A percentile compares a stretch with the other conserved stretches of the same genome.
Conservation (phyloP, 2,329 filamentous ascomycete species). For the Arachnomyces sp. region DNA sequence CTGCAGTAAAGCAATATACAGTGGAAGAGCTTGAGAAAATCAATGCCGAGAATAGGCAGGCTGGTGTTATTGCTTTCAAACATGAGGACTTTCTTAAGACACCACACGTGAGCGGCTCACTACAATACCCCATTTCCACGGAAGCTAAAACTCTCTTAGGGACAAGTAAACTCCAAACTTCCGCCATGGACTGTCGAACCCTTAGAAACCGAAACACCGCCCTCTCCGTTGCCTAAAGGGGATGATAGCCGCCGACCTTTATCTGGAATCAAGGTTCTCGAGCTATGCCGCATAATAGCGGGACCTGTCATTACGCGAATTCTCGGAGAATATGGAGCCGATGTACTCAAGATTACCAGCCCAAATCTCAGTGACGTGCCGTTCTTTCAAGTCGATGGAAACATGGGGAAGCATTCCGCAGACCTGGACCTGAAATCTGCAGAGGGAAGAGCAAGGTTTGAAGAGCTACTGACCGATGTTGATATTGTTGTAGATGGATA, state of each 20-base stretch:
- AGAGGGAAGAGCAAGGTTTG: conserved; percentile 48
- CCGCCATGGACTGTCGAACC: conserved; percentile 42
- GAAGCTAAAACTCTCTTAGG: conserved; percentile 21
- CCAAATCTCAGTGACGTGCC: conserved; percentile 61
- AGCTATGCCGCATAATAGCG: conserved; percentile 67
- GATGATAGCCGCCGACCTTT: conserved; percentile 3
- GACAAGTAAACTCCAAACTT: conserved; percentile 31
- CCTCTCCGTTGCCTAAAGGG: conserved; percentile 30
- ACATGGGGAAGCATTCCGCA: conserved; percentile 60
- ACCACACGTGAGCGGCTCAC: conserved; percentile 38
- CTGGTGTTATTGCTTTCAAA: conserved; percentile 52
- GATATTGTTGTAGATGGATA: conserved; percentile 64
- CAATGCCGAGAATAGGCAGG: conserved; percentile 50
- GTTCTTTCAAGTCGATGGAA: conserved; percentile 64
- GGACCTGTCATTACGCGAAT: conserved; percentile 64
- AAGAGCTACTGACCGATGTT: conserved; percentile 51
- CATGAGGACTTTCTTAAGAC: conserved; percentile 52
- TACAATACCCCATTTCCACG: not conserved
- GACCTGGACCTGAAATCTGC: conserved; percentile 54
- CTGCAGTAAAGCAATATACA: conserved; percentile 48
- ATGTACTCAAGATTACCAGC: conserved; percentile 64
- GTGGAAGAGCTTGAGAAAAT: conserved; percentile 49
- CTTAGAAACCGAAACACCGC: conserved; percentile 45
- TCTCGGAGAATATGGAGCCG: conserved; percentile 66
- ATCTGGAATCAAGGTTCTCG: conserved; percentile 60